Base-by-base conservation (phyloP, 768 basidiomycete species). In the Pulveroboletus sp. region DNA sequence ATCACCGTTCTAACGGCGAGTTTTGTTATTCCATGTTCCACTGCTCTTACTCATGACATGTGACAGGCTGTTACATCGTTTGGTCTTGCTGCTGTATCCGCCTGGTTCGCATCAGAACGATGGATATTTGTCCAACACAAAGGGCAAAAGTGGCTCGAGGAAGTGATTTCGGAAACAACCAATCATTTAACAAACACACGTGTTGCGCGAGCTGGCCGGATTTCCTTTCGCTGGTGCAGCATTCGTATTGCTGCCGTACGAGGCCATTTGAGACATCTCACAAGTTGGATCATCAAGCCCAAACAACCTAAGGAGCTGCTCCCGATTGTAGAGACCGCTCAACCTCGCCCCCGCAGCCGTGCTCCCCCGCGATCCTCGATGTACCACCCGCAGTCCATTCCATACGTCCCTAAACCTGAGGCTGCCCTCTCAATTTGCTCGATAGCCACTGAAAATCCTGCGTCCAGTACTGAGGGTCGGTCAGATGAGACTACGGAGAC, bases 1-100 rank as follows among this genome's bases (percentile, higher is more conserved):
- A 89, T 87, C 16, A 85, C 88, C 7, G 80, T 90, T 29, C 79
- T 90, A 56, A 90, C 87, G 29, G 67, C 46, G 47, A 69, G 65
- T 60, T 19, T 27, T 38, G 33, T 19, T 21, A 4, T 25, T 47
- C 16, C 16, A n/a, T 19, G 14, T 25, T 39, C n/a, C 16, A 20
- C 14, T 33, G n/a, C 33, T 33, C 61, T 61, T 38, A 61, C 20
- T 35, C 12, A 1, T 27, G 6, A 39, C 12, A 3, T 36, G 8
- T 48, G 40, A 27, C 39, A 67, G 66, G 66, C 60, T 42, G 70
- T 74, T 31, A 72, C 70, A 31, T 71, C 72, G 5, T 72, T 74
- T 43, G 72, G 73, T 37, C 69, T 74, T n/a, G 60, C 70, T 27
- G 78, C 77, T 31, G 79, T 79, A 29, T 79, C 78, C 5, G 63